Evolutionary conservation across 2,329 filamentous ascomycete species (phyloP), one percentile per base, ranked within the genome.

Genomic region (Penicillium paneum): DNA sequence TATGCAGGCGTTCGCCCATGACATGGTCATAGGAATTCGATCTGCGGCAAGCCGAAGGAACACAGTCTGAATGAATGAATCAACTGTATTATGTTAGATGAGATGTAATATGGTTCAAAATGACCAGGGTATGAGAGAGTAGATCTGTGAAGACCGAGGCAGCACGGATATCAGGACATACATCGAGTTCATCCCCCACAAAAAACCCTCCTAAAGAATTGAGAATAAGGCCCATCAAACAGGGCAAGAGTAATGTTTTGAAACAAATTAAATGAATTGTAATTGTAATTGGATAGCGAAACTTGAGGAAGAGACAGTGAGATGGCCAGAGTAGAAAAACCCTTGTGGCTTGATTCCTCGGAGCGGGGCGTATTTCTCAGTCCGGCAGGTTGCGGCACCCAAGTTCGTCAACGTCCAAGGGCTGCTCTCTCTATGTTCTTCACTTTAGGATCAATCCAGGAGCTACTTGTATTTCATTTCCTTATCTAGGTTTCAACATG

Each of bases 331-430:
- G 49, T 55, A 54, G 35, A 47, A 26, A 47, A 45, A 45, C 43
- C 54, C 51, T 54, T 24, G 21, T 24, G 54, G 57, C 55, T 60
- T 57, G 54, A 58, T 64, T 56, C 59, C 55, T 60, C 61, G 57
- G 55, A 40, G 58, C 56, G 52, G 56, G 50, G 68, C 69, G 67
- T 70, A 69, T 66, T 68, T 70, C 56, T 70, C 66, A 69, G 66
- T 67, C 69, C 67, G 66, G 60, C 59, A 49, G 43, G 49, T 52
- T 52, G 36, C 44, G 51, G 55, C 53, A 58, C 61, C 17, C 15
- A 50, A 50, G 31, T 50, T 50, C 40, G n/a, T 36, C 31, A 24
- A 44, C 42, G 29, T 19, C n/a, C 45, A 48, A 39, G 32, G 35
- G 45, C 35, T 47, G 15, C 40, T 28, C 42, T 32, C 50, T 36